Evolutionary conservation across 208 protist genomes (phyloP).

Genomic region (Leishmania lainsoni): DNA sequence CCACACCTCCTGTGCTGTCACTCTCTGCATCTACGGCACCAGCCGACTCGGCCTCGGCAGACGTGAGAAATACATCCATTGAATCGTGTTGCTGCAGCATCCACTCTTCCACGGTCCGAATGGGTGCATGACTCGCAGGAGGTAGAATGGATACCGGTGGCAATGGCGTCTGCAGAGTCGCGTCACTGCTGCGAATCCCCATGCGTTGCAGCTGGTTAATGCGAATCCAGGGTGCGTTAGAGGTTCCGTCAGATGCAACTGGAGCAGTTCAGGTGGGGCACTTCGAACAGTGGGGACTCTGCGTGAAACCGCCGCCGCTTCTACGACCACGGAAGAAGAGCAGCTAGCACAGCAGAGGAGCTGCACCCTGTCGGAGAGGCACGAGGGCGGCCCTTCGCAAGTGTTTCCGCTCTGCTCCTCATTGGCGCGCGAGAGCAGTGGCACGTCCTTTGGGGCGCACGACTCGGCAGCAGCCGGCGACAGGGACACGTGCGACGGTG

Average conservation of each 20-base stretch:
- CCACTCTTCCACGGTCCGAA: constrained; percentile 15
- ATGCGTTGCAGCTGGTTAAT: constrained; percentile 30
- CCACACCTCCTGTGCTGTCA: not conserved
- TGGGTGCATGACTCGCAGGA: not conserved
- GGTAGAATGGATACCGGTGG: not conserved
- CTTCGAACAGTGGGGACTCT: not conserved
- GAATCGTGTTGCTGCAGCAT: constrained; percentile 23
- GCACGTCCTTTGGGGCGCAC: not conserved
- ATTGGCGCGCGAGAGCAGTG: not conserved
- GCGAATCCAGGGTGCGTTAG: constrained; percentile 23
- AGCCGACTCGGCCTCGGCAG: not conserved
- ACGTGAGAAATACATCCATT: constrained; percentile 1
- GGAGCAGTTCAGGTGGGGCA: not conserved
- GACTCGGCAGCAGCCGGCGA: not conserved
- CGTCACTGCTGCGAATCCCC: not conserved
- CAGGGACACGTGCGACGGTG: not conserved
- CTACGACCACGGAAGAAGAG: constrained; percentile 3
- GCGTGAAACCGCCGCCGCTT: not conserved
- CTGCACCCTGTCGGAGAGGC: not conserved
- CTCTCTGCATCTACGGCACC: constrained; percentile 12
- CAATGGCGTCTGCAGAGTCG: not conserved
- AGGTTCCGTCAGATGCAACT: not conserved
- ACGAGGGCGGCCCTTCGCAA: not conserved
- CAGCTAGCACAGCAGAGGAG: constrained; percentile 12
- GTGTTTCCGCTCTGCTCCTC: not conserved